Evolutionary conservation across 371 early-diverging fungal species (phyloP), one percentile per base, ranked within the genome.

Genomic region (Rhizomucor miehei): DNA sequence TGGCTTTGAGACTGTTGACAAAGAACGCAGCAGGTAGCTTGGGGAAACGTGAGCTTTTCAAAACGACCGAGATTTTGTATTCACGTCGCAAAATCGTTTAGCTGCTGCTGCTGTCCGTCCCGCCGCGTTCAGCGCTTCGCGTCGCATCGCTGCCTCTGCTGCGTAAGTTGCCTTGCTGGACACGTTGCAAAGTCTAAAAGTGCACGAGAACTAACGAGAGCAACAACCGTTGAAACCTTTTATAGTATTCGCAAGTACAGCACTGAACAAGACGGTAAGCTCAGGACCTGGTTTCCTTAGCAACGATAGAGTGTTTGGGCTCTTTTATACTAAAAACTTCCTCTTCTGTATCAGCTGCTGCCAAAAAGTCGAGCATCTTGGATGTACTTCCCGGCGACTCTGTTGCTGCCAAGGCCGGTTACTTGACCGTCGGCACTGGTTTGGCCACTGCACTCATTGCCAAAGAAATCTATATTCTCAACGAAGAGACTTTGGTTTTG

Each of bases 401-500:
- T 49, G 64, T 93, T 55, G 86, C 89, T 53, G 82, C 93, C 68
- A 95, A 97, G 84, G 89, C 95, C 44, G 89, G 88, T 56, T 92
- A 89, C 63, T 81, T 95, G 66, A 89, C 93, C 53, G 78, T 89
- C 38, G 80, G 85, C 50, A 84, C 93, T 46, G 92, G 93, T 63
- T 73, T 90, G 53, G 87, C 95, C 44, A 89, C 96, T 44, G 91
- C 85, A 70, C 75, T 91, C 57, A 85, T 97, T 66, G 89, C 95
- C 63, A 95, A 97, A 86, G 98, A 96, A 77, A 89, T 97, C 71
- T 97, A 95, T 75, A 85, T 96, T 51, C 69, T 95, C 65, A 96
- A 96, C 75, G 93, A 91, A 66, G 97, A 97, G 75, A 84, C 94
- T 44, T 76, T 95, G 56, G 90, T 95, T 49, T 73, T 93, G 59